Evolutionary conservation across 257 asterid species (phyloP).

Genomic region (Penstemon eatonii): DNA sequence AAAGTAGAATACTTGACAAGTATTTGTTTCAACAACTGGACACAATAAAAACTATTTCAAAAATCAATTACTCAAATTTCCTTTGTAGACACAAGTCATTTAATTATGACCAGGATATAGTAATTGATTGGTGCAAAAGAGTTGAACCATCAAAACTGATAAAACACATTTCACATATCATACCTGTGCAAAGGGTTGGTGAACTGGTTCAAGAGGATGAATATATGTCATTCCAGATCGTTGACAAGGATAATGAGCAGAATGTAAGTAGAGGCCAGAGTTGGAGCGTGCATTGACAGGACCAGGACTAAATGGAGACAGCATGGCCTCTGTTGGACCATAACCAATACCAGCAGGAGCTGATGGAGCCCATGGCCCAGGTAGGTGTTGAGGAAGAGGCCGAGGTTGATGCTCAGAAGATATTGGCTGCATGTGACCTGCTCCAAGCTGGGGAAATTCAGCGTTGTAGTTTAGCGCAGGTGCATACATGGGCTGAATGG

Average conservation of each 20-base stretch:
- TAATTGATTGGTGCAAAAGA: neutral
- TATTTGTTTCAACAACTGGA: neutral
- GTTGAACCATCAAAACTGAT: conserved; percentile 12
- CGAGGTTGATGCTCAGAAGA: conserved; percentile 75
- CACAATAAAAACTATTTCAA: neutral
- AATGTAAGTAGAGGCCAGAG: conserved; percentile 62
- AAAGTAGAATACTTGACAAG: neutral
- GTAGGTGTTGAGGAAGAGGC: conserved; percentile 76
- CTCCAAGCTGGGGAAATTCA: conserved; percentile 94
- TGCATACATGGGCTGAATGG: conserved; percentile 93
- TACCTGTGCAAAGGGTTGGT: conserved; percentile 88
- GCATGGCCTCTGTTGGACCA: conserved; percentile 71
- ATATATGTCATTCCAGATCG: conserved; percentile 75
- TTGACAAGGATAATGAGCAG: conserved; percentile 85
- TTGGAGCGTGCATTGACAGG: conserved; percentile 64
- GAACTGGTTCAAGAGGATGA: conserved; percentile 83
- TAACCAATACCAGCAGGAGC: conserved; percentile 73
- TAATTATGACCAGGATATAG: neutral
- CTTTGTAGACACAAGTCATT: neutral
- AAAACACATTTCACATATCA: conserved; percentile 4
- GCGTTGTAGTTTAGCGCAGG: conserved; percentile 91
- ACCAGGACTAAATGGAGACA: conserved; percentile 71
- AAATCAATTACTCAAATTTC: neutral
- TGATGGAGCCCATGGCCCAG: conserved; percentile 76
- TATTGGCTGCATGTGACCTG: conserved; percentile 64